These are phyloP conservation scores for Starmerella floris DNA, from an alignment of 805 yeast genomes.

Conservation along the genomic window DNA sequence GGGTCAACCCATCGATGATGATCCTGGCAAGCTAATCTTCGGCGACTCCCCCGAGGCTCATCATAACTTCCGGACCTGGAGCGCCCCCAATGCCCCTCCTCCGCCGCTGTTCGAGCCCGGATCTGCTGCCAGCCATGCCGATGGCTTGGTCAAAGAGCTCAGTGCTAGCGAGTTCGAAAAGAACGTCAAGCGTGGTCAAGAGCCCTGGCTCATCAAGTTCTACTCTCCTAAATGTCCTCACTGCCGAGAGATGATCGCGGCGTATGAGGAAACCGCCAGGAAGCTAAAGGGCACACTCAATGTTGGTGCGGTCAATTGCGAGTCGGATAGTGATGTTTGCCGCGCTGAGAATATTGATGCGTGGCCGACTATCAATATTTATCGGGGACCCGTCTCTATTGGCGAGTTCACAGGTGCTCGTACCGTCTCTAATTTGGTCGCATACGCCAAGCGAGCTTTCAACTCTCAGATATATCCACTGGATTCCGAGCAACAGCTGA, in stretches of 20 bases:
- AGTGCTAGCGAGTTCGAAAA: conserved; percentile 22
- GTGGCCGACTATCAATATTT: conserved; percentile 18
- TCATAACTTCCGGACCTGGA: conserved; percentile 18
- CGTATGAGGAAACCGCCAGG: conserved; percentile 29
- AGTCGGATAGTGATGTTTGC: conserved; percentile 26
- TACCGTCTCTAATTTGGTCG: conserved; percentile 25
- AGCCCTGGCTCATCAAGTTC: conserved; percentile 33
- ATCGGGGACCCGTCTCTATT: conserved; percentile 14
- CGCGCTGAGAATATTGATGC: conserved; percentile 23
- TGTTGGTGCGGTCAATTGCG: conserved; percentile 33
- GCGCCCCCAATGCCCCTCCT: conserved; percentile 18
- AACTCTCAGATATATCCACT: conserved; percentile 24
- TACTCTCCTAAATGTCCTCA: conserved; percentile 32
- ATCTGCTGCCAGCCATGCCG: conserved; percentile 14
- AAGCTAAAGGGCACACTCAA: conserved; percentile 26
- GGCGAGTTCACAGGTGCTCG: conserved; percentile 23
- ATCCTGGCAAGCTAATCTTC: conserved; percentile 16
- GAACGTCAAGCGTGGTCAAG: conserved; percentile 22
- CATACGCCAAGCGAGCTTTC: conserved; percentile 24
- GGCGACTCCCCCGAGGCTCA: conserved; percentile 16
- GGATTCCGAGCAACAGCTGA: conserved; percentile 20
- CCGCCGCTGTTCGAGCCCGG: conserved; percentile 11
- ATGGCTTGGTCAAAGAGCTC: conserved; percentile 27
- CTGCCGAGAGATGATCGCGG: conserved; percentile 28
- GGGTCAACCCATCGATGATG: conserved; percentile 17